Base-by-base conservation (phyloP, 1,139 yeast genomes). In the Candida tunisiensis region DNA sequence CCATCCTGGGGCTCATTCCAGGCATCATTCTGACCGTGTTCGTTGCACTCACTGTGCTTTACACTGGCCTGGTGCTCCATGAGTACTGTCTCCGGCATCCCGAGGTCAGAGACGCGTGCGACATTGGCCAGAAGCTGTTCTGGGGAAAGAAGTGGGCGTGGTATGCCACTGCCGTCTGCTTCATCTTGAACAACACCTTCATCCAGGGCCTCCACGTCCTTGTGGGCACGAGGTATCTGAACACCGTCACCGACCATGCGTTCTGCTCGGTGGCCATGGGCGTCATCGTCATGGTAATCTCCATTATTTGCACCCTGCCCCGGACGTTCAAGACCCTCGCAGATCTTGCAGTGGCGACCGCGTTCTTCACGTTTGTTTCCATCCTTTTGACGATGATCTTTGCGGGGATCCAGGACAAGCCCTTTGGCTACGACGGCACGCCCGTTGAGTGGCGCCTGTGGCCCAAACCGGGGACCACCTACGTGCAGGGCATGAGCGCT, bases 171-270 rank as follows among this genome's bases (percentile, higher is more conserved):
- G 72, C 72, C 3, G 47, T 51, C 17, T 65, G 70, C 31, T 69
- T 69, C 40, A 41, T 68, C 26, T 50, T 63, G 24, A 69, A 69
- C 48, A 69, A 69, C 45, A 58, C 64, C 14, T 56, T 69, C 36
- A 67, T 69, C 34, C 73, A 66, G 40, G 69, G 70, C 3, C 54
- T 69, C 33, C 75, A 69, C 40, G 71, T 67, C 9, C 47, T 69
- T 32, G 67, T 65, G 10, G 74, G 74, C 10, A 67, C 74, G n/a
- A 64, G 65, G 36, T 69, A 65, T 40, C 53, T 68, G 37, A 67
- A 68, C 45, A 68, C 75, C 17, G 53, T 69, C 20, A 49, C 66
- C n/a, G 53, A 62, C 34, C 60, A 59, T 28, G 57, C 62, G n/a
- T 45, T 60, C 25, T 68, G 75, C 34, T 55, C 72, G 6, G 57